Evolutionary conservation across 441 rosid species (phyloP).

Genomic region (Jatropha multifida): DNA sequence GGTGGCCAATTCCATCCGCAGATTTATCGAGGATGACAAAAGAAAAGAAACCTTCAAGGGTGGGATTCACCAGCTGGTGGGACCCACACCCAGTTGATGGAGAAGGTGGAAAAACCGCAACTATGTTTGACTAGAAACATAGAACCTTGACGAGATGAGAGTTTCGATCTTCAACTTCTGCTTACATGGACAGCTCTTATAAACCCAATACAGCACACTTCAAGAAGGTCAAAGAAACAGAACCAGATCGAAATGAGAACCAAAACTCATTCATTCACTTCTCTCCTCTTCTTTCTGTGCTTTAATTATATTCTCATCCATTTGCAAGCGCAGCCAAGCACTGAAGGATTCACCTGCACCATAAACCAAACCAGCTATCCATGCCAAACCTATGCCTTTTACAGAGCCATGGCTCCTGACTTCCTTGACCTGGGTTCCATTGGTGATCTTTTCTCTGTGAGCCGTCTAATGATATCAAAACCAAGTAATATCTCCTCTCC

Average conservation of each 20-base stretch:
- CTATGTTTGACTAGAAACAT: background rate
- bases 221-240: background rate
- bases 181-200: background rate
- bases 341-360: slow-evolving; percentile 43
- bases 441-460: slow-evolving; percentile 58
- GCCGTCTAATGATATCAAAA: slow-evolving; percentile 55
- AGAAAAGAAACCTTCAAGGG: background rate
- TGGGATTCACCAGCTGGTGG: background rate
- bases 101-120: background rate
- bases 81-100: background rate
- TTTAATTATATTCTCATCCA: slow-evolving; percentile 17
- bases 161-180: background rate
- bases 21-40: background rate
- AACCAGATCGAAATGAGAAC: slow-evolving; percentile 20
- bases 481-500: slow-evolving; percentile 63
- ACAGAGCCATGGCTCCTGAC: slow-evolving; percentile 41
- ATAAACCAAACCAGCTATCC: slow-evolving; percentile 40
- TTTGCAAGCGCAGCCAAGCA: slow-evolving; percentile 39
- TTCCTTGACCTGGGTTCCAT: slow-evolving; percentile 56
- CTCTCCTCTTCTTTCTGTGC: slow-evolving; percentile 22
- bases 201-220: background rate
- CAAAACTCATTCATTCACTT: slow-evolving; percentile 13
- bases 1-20: background rate
- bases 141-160: too few species aligned
- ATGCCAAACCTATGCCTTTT: slow-evolving; percentile 58